Evolutionary conservation across 371 early-diverging fungal genomes (phyloP).

Genomic region (Mortierella sp.): DNA sequence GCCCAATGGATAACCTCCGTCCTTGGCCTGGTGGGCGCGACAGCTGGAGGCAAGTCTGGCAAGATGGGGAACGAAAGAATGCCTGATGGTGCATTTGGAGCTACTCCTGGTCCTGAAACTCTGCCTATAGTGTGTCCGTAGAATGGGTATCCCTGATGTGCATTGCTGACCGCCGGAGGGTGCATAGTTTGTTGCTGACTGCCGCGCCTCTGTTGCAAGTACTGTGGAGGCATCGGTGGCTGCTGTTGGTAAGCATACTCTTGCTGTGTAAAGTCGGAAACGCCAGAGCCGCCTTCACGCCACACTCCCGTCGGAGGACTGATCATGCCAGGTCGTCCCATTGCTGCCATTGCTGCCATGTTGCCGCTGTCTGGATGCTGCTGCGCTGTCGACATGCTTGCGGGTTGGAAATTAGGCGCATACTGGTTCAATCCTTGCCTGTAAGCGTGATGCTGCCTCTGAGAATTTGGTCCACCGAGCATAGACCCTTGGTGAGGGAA

Average conservation of each 20-base stretch:
- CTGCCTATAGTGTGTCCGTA: not conserved
- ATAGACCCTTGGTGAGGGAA: slow-evolving; percentile 1
- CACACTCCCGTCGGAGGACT: slow-evolving; percentile 13
- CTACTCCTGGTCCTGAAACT: not conserved
- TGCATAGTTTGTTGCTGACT: slow-evolving; percentile 21
- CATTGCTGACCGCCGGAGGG: not conserved
- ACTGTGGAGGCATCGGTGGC: not conserved
- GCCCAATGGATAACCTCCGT: slow-evolving; percentile 44
- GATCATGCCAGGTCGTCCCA: slow-evolving; percentile 14
- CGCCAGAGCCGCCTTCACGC: slow-evolving; percentile 9
- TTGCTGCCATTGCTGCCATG: not conserved
- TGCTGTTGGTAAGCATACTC: slow-evolving; percentile 5
- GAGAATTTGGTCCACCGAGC: not conserved
- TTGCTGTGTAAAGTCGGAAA: not conserved
- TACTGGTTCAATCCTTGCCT: slow-evolving; percentile 5
- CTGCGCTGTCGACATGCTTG: not conserved
- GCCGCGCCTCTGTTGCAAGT: slow-evolving; percentile 19
- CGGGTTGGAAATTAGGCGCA: slow-evolving; percentile 20
- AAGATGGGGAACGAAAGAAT: slow-evolving; percentile 20
- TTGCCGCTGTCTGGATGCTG: slow-evolving; percentile 1
- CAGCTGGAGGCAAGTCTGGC: slow-evolving; percentile 31
- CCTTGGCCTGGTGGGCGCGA: slow-evolving; percentile 30
- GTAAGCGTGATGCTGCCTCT: not conserved
- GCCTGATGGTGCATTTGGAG: not conserved
- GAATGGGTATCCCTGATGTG: not conserved